Evolutionary conservation across 129 eudicot genomes (phyloP).

Genomic region (Centrapalus pauciflorus): DNA sequence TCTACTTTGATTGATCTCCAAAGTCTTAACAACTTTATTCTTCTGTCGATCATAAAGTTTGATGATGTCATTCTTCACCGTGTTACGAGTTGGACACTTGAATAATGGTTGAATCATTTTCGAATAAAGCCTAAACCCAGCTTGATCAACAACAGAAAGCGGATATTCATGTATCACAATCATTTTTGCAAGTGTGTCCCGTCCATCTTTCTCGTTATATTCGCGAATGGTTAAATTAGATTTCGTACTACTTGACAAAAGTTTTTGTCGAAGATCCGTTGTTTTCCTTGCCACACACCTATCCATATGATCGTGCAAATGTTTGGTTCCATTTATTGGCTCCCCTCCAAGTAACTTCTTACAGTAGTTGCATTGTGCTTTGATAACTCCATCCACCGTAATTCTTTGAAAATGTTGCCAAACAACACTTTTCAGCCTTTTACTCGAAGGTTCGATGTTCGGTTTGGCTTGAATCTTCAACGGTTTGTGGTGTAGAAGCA

Average conservation of each 20-base stretch:
- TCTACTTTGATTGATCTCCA: background rate
- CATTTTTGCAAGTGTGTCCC: background rate
- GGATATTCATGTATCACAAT: constrained; percentile 1
- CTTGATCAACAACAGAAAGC: background rate
- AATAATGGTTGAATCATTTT: background rate
- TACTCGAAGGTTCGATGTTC: background rate
- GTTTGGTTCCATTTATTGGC: background rate
- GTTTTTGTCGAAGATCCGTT: background rate
- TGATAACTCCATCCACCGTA: background rate
- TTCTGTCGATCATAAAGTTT: background rate
- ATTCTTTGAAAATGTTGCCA: no score
- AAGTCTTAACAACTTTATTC: background rate
- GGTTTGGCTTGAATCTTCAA: no score
- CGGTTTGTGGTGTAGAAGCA: no score
- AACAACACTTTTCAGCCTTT: background rate
- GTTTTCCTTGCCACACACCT: background rate
- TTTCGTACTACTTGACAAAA: background rate
- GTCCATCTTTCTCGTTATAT: no score
- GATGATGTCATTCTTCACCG: background rate
- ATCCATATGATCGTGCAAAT: background rate
- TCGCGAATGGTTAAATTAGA: background rate
- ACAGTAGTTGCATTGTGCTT: background rate
- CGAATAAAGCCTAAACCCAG: background rate
- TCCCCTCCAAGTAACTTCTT: background rate
- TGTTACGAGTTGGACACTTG: background rate